Evolutionary conservation across 2,329 filamentous ascomycete genomes (phyloP), one percentile per base, ranked within the genome.

Genomic region (Aspergillus uvarum): DNA sequence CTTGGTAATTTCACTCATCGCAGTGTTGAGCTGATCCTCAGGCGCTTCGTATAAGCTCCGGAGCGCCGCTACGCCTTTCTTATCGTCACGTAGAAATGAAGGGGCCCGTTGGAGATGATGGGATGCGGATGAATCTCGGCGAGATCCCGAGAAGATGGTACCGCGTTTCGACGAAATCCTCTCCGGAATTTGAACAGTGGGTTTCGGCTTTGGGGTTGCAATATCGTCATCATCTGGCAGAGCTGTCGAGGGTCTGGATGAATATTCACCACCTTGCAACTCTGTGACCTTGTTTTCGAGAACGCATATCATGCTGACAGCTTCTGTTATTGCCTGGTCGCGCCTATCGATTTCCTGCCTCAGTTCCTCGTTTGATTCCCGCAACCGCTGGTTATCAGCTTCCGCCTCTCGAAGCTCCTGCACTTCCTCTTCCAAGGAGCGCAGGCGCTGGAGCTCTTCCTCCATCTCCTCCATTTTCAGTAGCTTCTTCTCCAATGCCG

Each of bases 301-400:
- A 51, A 77, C 73, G 63, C 77, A 79, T 21, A 80, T 80, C 21
- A 79, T 63, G 11, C 75, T 72, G 3, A 79, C 77, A 0, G 78
- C 78, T 59, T 80, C 78, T 16, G 73, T 72, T 8, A 80, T 70
- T 1, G 77, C 78, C 51, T 75, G 70, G 54, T 79, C 74, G 54
- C 76, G 72, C 53, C 72, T 76, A 35, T 77, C 73, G 14, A 79
- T 68, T 47, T 78, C 76, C 8, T 66, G 64, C 42, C 71, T 70
- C 16, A 79, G 64, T 44, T 74, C 65, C 44, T 76, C 71, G 55
- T 79, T 79, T 2, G 70, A 70, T 49, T 77, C 73, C 26, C 71
- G 71, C 16, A 78, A 61, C 19, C 68, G 64, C 38, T 71, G 71
- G 47, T 77, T 77, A 38, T 75, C 69, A 51, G 72, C 72, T 47